Evolutionary conservation across 73 alveolate species (phyloP).

Genomic region (Symbiodinium pilosum): DNA sequence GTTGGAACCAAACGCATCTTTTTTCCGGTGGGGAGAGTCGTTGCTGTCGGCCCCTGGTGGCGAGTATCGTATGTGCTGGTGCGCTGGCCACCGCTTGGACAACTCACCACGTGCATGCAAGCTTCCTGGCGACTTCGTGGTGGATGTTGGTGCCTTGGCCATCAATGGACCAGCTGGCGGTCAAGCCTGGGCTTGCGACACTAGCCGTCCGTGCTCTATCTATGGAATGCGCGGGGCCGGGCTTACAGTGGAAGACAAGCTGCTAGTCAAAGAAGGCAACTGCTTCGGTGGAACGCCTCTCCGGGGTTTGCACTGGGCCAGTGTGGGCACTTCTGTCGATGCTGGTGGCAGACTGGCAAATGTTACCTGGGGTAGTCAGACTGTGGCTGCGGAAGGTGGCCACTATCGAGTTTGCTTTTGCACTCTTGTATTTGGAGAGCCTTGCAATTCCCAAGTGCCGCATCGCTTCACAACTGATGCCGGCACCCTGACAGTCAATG

Average conservation of each 20-base stretch:
- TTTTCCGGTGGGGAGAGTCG: conserved; percentile 4
- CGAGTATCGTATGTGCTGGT: not conserved
- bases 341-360: not conserved
- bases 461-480: conserved; percentile 13
- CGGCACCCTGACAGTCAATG: not conserved
- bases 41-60: not conserved
- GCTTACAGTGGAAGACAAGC: not conserved
- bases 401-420: conserved; percentile 1
- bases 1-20: not conserved
- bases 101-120: not conserved
- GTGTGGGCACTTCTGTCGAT: not conserved
- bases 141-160: not conserved
- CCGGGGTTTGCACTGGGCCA: conserved; percentile 13
- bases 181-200: not conserved
- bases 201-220: not conserved
- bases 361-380: not conserved
- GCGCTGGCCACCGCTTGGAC: not conserved
- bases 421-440: not conserved
- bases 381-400: not conserved
- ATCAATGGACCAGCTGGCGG: not conserved
- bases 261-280: not conserved
- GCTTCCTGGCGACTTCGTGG: not conserved
- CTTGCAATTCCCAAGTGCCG: not conserved
- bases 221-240: conserved; percentile 5
- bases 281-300: conserved; percentile 13